These are phyloP conservation scores for Salix dunnii DNA, from an alignment of 345 rosid genomes.

Conservation along the genomic window DNA sequence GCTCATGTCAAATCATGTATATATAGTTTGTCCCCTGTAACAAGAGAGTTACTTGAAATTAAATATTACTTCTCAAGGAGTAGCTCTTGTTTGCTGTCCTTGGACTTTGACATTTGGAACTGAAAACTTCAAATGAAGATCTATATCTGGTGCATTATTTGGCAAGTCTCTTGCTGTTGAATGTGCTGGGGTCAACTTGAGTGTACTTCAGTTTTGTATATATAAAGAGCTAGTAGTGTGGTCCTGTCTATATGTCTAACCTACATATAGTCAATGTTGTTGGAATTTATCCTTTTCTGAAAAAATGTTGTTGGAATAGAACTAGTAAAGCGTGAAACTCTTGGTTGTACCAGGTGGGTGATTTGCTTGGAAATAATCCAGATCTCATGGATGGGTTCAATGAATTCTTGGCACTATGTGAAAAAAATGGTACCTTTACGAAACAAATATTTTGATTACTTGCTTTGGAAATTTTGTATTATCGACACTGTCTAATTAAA, in stretches of 20 bases:
- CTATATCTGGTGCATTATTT: neutral
- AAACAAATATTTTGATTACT: conserved; percentile 17
- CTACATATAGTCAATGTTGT: neutral
- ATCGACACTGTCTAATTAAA: conserved; percentile 17
- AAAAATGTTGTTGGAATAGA: neutral
- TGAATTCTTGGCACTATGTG: conserved; percentile 81
- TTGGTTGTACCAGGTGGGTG: conserved; percentile 53
- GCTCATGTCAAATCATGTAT: neutral
- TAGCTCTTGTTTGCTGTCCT: neutral
- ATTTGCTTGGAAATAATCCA: conserved; percentile 73
- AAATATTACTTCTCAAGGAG: neutral
- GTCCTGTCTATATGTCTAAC: neutral
- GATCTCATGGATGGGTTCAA: conserved; percentile 82
- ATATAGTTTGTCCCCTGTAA: neutral
- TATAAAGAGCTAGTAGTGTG: neutral
- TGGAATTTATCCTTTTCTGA: neutral
- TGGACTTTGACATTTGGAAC: neutral
- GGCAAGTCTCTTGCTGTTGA: conserved; percentile 2
- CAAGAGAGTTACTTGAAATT: neutral
- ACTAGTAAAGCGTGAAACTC: conserved; percentile 11
- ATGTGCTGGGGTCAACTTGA: conserved; percentile 5
- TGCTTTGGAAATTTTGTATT: conserved; percentile 14
- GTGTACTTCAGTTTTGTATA: neutral
- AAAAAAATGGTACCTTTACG: conserved; percentile 61
- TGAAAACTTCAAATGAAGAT: neutral